Base-by-base conservation (phyloP, 192 early-diverging fungal species). In the Mortierella alpina region DNA sequence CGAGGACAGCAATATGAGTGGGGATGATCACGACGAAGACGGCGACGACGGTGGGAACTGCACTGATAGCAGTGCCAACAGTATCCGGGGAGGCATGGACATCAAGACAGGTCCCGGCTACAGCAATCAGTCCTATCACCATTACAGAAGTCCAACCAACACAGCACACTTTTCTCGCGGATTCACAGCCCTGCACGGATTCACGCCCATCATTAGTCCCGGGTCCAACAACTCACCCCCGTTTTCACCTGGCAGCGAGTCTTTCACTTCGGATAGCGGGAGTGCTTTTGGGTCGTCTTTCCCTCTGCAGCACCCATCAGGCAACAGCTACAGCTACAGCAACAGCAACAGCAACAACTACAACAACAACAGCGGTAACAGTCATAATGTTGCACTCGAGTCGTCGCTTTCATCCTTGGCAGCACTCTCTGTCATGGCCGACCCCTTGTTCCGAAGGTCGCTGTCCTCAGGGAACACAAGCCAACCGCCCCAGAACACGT, bases 1-100 rank as follows among this genome's bases (percentile, higher is more conserved):
- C 18, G 70, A 55, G 4, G 73, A 75, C 31, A 75, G 73, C 18
- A 59, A 68, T 7, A 75, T 75, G 73, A 75, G 73, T 42, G 64
- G 57, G 1, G 50, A 23, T 51, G 72, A 73, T 5, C 15, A 31
- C 23, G 44, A 50, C 14, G 12, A 47, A 57, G 45, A 49, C 22
- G 20, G n/a, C 53, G 39, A 49, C 23, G 57, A 50, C 57, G n/a
- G 23, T 15, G 20, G 58, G 12, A 52, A 31, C 49, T 14, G 49
- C 17, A 23, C 47, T 15, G 63, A 56, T 12, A 66, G 63, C 51
- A 76, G 59, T 49, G 53, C 44, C 46, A 40, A 40, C 42, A 59
- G 50, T 48, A 46, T 60, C 18, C 62, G 41, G 6, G 18, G 68
- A 59, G 75, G 67, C 10, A 70, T 77, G 67, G 62, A 77, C 55